Evolutionary conservation across 768 basidiomycete genomes (phyloP).

Genomic region (Mycena latifolia): DNA sequence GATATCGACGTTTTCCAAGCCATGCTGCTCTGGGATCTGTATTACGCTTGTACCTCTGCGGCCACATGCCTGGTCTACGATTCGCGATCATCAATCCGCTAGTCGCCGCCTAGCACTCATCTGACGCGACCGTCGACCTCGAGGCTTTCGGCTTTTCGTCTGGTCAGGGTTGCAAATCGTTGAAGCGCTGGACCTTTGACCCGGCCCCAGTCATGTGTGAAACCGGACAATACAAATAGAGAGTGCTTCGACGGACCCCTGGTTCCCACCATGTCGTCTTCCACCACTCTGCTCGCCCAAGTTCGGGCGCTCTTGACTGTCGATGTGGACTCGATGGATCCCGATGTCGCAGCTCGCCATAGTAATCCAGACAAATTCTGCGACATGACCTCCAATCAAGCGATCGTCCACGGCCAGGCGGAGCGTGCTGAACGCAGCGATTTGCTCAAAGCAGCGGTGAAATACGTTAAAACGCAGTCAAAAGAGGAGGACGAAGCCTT

Average conservation of each 20-base stretch:
- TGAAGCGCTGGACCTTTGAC: not conserved
- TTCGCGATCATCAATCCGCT: too few species aligned
- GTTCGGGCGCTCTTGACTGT: constrained; percentile 50
- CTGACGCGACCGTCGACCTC: not conserved
- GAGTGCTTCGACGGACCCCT: not conserved
- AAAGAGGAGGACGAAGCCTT: constrained; percentile 38
- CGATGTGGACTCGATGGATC: constrained; percentile 66
- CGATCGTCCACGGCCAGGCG: constrained; percentile 53
- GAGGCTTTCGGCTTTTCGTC: not conserved
- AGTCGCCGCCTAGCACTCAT: too few species aligned
- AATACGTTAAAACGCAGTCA: constrained; percentile 40
- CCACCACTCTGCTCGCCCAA: constrained; percentile 51
- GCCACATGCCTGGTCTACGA: too few species aligned
- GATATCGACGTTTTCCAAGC: too few species aligned
- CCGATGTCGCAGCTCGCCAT: constrained; percentile 50
- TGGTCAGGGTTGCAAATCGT: too few species aligned
- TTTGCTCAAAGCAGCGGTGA: constrained; percentile 49
- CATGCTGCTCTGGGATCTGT: too few species aligned
- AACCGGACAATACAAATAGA: not conserved
- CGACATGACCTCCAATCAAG: constrained; percentile 67
- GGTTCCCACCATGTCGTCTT: constrained; percentile 16
- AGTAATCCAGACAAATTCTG: constrained; percentile 45
- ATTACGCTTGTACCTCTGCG: too few species aligned
- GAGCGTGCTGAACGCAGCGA: constrained; percentile 45
- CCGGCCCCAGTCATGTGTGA: not conserved